A percentile compares a stretch with the other conserved stretches of the same genome.
Evolutionary conservation across 2,329 filamentous ascomycete species (phyloP).

Genomic region (Verticillium nubilum): DNA sequence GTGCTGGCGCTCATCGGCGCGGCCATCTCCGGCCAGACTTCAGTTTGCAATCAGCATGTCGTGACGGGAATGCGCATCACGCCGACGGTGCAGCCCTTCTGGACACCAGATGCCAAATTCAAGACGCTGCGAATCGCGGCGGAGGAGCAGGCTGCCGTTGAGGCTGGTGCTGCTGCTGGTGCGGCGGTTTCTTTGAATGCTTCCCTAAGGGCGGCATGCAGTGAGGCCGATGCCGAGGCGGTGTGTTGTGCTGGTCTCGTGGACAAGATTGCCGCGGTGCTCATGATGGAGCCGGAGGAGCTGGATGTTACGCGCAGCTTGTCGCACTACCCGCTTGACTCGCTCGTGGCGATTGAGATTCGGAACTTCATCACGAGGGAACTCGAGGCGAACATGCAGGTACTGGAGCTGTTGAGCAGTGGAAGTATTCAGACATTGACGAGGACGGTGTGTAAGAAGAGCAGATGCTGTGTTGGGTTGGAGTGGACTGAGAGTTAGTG

Average conservation of each 20-base stretch:
- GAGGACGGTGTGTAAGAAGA: constrained; percentile 41
- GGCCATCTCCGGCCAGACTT: constrained; percentile 38
- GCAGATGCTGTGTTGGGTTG: constrained; percentile 25
- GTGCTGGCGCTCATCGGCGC: constrained; percentile 48
- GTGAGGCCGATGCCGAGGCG: constrained; percentile 37
- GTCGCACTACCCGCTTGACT: constrained; percentile 39
- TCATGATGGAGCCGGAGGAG: constrained; percentile 44
- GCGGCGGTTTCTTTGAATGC: constrained; percentile 36
- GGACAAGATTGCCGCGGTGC: constrained; percentile 39
- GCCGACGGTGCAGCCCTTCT: constrained; percentile 42
- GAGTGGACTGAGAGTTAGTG: not conserved
- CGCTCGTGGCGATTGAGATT: constrained; percentile 43
- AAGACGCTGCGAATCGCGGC: constrained; percentile 37
- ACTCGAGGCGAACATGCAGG: constrained; percentile 45
- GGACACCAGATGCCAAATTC: constrained; percentile 50
- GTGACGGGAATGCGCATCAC: constrained; percentile 50
- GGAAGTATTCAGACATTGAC: constrained; percentile 44
- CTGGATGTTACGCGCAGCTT: constrained; percentile 35
- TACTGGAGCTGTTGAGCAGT: constrained; percentile 48
- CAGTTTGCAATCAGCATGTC: constrained; percentile 41
- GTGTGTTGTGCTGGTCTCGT: constrained; percentile 38
- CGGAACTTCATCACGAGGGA: constrained; percentile 45
- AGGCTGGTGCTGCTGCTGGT: constrained; percentile 18
- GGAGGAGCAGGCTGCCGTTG: constrained; percentile 29
- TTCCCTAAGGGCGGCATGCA: constrained; percentile 34